These are phyloP conservation scores for Mycena albidolilacea DNA, from an alignment of 768 basidiomycete genomes.

Conservation along the genomic window DNA sequence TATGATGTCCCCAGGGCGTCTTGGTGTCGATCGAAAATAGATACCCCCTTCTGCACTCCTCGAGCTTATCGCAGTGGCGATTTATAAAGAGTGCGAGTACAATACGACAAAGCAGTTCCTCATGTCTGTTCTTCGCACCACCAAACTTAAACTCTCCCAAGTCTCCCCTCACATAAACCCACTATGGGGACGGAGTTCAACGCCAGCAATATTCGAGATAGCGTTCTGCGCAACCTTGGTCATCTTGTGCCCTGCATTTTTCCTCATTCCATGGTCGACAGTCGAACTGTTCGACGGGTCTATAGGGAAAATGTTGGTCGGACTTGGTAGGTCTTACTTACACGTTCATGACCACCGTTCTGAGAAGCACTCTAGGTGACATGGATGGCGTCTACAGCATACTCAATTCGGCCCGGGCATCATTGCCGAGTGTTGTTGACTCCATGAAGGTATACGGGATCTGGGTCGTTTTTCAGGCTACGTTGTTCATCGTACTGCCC, in stretches of 20 bases:
- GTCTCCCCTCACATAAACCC: background rate
- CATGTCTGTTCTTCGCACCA: background rate
- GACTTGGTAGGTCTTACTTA: background rate
- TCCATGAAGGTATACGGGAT: background rate
- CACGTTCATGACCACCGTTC: background rate
- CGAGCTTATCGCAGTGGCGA: too few relatives aligned
- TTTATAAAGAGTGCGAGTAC: too few relatives aligned
- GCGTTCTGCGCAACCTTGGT: background rate
- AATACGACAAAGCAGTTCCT: background rate
- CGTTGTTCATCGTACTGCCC: background rate
- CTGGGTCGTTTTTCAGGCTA: background rate
- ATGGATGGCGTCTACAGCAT: background rate
- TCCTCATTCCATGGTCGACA: background rate
- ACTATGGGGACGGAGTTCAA: background rate
- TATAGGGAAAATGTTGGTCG: background rate
- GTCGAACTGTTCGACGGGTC: background rate
- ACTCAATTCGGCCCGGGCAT: background rate
- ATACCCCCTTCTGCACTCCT: too few relatives aligned
- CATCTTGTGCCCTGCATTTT: background rate
- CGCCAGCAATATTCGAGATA: background rate
- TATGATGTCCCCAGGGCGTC: too few relatives aligned
- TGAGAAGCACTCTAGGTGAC: background rate
- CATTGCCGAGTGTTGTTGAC: background rate
- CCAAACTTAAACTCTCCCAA: background rate
- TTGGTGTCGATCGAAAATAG: too few relatives aligned